These are phyloP conservation scores for Aureoboletus auriporus DNA, from an alignment of 768 basidiomycete genomes.

Conservation along the genomic window DNA sequence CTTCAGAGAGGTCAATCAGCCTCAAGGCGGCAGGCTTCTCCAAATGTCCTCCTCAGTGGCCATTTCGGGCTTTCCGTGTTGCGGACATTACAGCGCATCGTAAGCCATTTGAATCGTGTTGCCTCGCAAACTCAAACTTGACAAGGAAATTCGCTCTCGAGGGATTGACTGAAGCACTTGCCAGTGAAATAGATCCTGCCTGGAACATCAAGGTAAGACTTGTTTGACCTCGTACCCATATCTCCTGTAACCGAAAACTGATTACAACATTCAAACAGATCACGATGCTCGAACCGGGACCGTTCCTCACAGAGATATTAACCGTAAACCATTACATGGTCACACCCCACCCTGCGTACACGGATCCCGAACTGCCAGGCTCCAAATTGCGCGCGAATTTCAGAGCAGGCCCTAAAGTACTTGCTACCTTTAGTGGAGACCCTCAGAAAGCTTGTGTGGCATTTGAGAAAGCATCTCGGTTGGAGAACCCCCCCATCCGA, in stretches of 20 bases:
- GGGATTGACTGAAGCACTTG: conserved; percentile 23
- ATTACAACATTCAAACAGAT: conserved; percentile 12
- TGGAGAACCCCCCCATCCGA: conserved; percentile 21
- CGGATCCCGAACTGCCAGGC: conserved; percentile 5
- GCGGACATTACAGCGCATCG: conserved; percentile 26
- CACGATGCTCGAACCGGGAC: conserved; percentile 21
- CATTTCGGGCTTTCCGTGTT: conserved; percentile 3
- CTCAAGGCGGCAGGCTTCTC: conserved; percentile 33
- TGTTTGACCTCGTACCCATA: no score
- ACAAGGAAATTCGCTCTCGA: conserved; percentile 24
- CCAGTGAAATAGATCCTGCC: not conserved
- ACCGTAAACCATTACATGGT: not conserved
- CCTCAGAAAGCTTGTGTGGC: conserved; percentile 17
- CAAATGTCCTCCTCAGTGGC: conserved; percentile 31
- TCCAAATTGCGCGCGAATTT: conserved; percentile 4
- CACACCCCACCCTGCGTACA: conserved; percentile 16
- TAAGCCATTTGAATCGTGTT: conserved; percentile 2
- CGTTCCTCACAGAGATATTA: conserved; percentile 8
- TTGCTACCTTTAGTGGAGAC: no score
- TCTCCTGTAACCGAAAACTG: no score
- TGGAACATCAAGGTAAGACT: not conserved
- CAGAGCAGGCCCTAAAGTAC: not conserved
- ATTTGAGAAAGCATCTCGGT: conserved; percentile 14
- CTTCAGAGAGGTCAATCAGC: conserved; percentile 36
- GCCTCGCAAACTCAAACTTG: not conserved